phyloP scores from a whole-genome alignment of 345 rosid species.

The Microthlaspi erraticum region DNA sequence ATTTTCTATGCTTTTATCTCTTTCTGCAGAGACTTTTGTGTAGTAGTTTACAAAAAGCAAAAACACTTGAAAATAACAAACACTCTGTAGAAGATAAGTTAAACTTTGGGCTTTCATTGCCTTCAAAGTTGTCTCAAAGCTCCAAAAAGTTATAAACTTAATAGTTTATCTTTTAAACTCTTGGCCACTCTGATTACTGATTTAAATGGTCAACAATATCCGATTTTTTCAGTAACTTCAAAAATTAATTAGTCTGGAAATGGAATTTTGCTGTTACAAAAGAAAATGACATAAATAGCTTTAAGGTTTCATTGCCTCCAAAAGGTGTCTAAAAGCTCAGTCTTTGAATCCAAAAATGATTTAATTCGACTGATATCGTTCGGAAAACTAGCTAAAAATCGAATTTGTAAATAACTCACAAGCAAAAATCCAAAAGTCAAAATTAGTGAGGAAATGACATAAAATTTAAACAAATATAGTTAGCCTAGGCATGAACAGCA shows the following conservation, averaged over 20 bases:
- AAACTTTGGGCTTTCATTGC: constrained; percentile 27
- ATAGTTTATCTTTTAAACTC: constrained; percentile 13
- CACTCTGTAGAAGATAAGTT: constrained; percentile 35
- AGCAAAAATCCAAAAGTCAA: neutral
- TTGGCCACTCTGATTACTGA: neutral
- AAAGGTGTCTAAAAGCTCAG: neutral
- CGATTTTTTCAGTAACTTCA: neutral
- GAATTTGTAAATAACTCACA: neutral
- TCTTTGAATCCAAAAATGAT: neutral
- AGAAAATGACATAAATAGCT: neutral
- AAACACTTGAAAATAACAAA: constrained; percentile 38
- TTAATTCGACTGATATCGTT: neutral
- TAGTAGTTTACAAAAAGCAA: constrained; percentile 36
- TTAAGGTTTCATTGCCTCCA: neutral
- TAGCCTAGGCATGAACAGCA: neutral
- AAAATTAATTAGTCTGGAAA: neutral
- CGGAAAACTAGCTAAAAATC: neutral
- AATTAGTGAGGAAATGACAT: neutral
- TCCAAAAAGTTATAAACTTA: neutral
- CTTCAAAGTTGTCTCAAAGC: constrained; percentile 32
- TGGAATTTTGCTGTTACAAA: neutral
- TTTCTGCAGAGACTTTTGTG: constrained; percentile 41
- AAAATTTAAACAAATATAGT: neutral
- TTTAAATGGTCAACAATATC: neutral
- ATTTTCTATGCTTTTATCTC: constrained; percentile 30